Evolutionary conservation across 2,329 filamentous ascomycete genomes (phyloP).

Genomic region (Cladosporium velox): DNA sequence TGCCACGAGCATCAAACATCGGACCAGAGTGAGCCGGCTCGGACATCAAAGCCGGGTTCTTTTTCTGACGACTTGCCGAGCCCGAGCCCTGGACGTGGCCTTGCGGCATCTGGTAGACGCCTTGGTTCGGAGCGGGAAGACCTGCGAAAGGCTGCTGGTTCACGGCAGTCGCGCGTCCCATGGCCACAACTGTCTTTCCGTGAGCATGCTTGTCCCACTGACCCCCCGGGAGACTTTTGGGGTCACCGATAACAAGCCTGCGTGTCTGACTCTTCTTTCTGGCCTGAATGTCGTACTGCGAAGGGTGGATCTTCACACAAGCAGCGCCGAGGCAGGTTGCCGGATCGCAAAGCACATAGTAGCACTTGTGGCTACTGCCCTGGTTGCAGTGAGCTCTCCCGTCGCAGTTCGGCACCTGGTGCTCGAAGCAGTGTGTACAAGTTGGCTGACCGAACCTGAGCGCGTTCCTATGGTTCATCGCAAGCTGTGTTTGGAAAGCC

Average conservation of each 20-base stretch:
- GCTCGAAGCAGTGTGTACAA: conserved; percentile 1
- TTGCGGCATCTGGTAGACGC: neutral
- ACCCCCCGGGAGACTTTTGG: neutral
- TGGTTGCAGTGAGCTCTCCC: conserved; percentile 8
- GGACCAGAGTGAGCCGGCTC: neutral
- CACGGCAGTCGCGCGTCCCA: neutral
- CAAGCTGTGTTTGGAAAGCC: neutral
- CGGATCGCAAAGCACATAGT: conserved; percentile 8
- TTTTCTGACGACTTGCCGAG: too few species aligned
- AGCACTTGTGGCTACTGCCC: conserved; percentile 4
- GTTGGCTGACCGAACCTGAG: neutral
- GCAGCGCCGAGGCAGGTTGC: neutral
- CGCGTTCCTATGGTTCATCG: neutral
- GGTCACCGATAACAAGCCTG: neutral
- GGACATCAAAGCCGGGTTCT: neutral
- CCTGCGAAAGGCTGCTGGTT: neutral
- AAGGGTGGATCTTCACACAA: conserved; percentile 10
- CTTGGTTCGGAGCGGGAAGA: neutral
- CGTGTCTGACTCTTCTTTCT: neutral
- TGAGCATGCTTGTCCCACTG: neutral
- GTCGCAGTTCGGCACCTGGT: neutral
- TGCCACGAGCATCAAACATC: neutral
- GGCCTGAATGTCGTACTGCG: conserved; percentile 3
- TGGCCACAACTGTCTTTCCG: neutral
- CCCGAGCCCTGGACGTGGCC: neutral